Conservation (phyloP, 208 protist species). For the Acanthamoeba royreba region DNA sequence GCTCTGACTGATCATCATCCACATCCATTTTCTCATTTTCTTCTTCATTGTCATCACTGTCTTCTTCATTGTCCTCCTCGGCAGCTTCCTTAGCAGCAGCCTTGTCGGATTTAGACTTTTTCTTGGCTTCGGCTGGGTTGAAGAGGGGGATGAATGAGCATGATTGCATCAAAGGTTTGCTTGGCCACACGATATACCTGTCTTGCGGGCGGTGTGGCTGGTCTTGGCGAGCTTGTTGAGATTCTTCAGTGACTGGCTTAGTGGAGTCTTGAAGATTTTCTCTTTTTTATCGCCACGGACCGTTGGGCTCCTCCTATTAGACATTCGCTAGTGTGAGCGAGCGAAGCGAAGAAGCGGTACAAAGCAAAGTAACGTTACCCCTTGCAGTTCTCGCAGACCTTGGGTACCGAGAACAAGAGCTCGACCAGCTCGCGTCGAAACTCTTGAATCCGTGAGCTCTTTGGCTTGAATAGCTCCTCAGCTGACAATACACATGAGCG, state of each 20-base stretch:
- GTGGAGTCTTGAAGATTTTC: constrained; percentile 13
- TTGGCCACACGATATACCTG: too few species aligned
- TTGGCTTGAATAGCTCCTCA: not conserved
- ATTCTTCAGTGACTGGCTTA: not conserved
- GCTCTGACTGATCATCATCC: too few species aligned
- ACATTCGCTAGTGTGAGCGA: not conserved
- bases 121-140: not conserved
- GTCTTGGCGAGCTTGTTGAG: not conserved
- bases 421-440: not conserved
- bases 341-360: not conserved
- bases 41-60: not conserved
- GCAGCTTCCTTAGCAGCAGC: not conserved
- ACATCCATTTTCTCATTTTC: too few species aligned
- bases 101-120: not conserved
- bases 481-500: not conserved
- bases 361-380: not conserved
- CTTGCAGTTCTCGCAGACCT: constrained; percentile 17
- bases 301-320: not conserved
- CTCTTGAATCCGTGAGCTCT: not conserved
- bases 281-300: not conserved
- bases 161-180: not conserved
- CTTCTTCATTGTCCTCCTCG: constrained; percentile 1
- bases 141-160: not conserved
- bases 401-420: not conserved
- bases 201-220: too few species aligned